Base-by-base conservation (phyloP, 495 filamentous ascomycete genomes). In the Oidiodendron maius region DNA sequence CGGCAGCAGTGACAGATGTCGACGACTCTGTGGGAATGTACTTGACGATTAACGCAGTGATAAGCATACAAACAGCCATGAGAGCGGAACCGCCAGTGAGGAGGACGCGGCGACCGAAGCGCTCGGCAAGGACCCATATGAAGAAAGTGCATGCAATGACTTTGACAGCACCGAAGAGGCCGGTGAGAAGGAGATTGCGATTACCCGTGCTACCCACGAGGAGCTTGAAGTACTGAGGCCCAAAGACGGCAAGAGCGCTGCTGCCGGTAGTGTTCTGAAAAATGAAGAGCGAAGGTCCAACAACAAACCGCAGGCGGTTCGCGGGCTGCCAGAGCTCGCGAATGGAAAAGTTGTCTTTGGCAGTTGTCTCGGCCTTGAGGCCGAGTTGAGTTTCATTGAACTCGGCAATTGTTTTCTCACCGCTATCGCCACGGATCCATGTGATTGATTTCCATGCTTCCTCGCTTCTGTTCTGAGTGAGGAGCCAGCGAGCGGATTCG, bases 201-300 rank as follows among this genome's bases (percentile, higher is more conserved):
- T 67, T 54, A 10, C 61, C 62, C n/a, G n/a, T n/a, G 11, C 62
- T 66, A 8, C 68, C 69, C 13, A 77, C 62, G 3, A 69, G 57
- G 26, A 67, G 66, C 28, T 32, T 32, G 70, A 87, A 88, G 57
- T 88, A 87, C 46, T 78, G 74, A 0, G 84, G 84, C 6, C 80
- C 78, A 61, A 83, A 85, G 58, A 83, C 82, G 58, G 85, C 84
- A 51, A 78, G 76, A 5, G 66, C 43, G 4, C 65, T 69, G 3
- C 62, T 64, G 3, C 69, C 68, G 4, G 63, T 70, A 11, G 67
- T 61, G 44, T 72, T 61, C 30, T 72, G 68, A 5, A 73, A 71
- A 3, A 71, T 72, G 44, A 80, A 75, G 53, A 81, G n/a, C n/a
- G n/a, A n/a, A n/a, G n/a, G n/a, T n/a, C n/a, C n/a, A n/a, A n/a